Conservation (phyloP, 345 rosid species). For the Melaleuca quinquenervia region DNA sequence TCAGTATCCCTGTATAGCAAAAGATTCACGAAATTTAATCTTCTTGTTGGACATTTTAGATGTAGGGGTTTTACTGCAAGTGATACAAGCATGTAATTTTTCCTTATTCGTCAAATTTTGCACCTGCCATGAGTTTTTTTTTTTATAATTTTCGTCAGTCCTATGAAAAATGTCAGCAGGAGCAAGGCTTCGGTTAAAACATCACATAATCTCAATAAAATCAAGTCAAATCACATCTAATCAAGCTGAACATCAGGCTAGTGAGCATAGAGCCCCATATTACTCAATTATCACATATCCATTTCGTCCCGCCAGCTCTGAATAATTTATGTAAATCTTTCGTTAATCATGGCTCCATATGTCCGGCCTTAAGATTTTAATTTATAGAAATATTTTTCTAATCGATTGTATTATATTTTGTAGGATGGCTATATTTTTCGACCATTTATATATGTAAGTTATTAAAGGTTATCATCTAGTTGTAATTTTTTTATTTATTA, state of each 20-base stretch:
- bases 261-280: neutral
- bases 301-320: neutral
- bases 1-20: neutral
- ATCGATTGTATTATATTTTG: no score
- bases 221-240: neutral
- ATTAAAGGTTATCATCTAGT: no score
- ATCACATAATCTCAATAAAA: neutral
- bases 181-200: neutral
- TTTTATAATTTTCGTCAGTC: neutral
- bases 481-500: no score
- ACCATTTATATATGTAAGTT: no score
- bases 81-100: neutral
- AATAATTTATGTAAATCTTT: neutral
- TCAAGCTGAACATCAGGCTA: neutral
- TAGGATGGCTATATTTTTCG: no score
- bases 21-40: neutral
- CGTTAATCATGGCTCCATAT: no score
- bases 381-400: no score
- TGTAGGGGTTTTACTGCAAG: neutral
- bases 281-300: neutral
- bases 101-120: no score
- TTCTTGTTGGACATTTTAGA: neutral
- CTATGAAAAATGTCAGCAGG: neutral
- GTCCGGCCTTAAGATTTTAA: no score
- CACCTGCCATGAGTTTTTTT: no score